Evolutionary conservation across 2,329 filamentous ascomycete genomes (phyloP).

Genomic region (Claviceps digitariae): DNA sequence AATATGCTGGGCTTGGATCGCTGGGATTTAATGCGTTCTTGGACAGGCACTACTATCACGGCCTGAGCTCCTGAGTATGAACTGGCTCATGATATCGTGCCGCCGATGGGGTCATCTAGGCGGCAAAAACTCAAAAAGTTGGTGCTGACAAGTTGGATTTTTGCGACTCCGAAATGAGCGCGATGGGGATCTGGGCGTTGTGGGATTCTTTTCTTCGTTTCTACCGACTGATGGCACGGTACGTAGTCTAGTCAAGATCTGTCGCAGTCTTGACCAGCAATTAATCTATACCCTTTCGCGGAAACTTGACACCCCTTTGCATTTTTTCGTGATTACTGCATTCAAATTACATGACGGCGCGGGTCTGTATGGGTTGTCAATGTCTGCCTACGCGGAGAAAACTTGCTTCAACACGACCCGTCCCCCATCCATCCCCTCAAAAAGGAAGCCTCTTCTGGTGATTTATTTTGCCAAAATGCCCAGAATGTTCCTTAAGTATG

Average conservation of each 20-base stretch:
- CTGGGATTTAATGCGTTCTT: neutral
- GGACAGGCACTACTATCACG: neutral
- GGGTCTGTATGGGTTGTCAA: neutral
- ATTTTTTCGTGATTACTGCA: neutral
- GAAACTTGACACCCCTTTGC: neutral
- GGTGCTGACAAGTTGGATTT: neutral
- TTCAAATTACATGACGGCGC: neutral
- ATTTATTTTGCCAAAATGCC: neutral
- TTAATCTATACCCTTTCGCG: neutral
- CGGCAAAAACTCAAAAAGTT: neutral
- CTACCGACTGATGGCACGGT: neutral
- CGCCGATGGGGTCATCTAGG: neutral
- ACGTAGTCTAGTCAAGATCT: neutral
- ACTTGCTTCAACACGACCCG: neutral
- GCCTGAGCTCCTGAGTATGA: neutral
- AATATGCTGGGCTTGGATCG: neutral
- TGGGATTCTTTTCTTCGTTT: neutral
- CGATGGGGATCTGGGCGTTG: neutral
- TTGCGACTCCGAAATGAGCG: neutral
- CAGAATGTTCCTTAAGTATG: neutral
- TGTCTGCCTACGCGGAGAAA: too few species aligned
- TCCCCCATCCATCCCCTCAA: too few species aligned
- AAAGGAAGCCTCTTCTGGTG: too few species aligned
- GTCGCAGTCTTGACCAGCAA: neutral
- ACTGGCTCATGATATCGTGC: neutral